Base-by-base conservation (phyloP, 2,329 filamentous ascomycete species). In the Pestalotiopsis fici region DNA sequence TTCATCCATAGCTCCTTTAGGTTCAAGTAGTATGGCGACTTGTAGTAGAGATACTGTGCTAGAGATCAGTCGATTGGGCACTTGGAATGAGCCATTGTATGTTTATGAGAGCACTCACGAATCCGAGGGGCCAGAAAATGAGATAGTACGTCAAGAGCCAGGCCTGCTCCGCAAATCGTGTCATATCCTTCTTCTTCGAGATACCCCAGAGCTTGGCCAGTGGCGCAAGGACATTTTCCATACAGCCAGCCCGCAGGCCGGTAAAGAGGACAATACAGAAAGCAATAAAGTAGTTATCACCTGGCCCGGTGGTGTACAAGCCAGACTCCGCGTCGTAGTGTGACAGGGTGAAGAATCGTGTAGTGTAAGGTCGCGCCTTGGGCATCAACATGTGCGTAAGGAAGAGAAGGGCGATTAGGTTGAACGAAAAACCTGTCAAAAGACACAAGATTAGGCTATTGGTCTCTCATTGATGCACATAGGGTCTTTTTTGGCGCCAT, bases 161-260 rank as follows among this genome's bases (percentile, higher is more conserved):
- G 59, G 91, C 93, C 82, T 99, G 96, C 82, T 99, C 96, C 69
- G 94, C 94, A 81, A 98, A 97, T 67, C 96, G 88, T 61, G 93
- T 88, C 68, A 91, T 83, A 59, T 90, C 89, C 82, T 97, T 98
- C 77, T 85, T 86, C 76, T 91, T 93, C 73, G 87, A 86, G 73
- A 98, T 88, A 43, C 95, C 95, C 70, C 87, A 86, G 60, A 85
- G 82, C 70, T 88, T 90, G 56, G 92, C 95, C 66, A 97, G 81
- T 6, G 95, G 96, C 23, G 89, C 89, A 64, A 98, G 86, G 13
- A 97, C 75, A 82, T 97, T 96, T 78, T 98, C 95, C 89, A 98
- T 97, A 66, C 88, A 85, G 64, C 89, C 90, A 50, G 94, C 95
- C 68, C 96, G 91, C 64, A 98, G 85, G 25, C 93, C 95, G 2